Evolutionary conservation across 2,329 filamentous ascomycete species (phyloP).

Genomic region (Basipetospora sp.): DNA sequence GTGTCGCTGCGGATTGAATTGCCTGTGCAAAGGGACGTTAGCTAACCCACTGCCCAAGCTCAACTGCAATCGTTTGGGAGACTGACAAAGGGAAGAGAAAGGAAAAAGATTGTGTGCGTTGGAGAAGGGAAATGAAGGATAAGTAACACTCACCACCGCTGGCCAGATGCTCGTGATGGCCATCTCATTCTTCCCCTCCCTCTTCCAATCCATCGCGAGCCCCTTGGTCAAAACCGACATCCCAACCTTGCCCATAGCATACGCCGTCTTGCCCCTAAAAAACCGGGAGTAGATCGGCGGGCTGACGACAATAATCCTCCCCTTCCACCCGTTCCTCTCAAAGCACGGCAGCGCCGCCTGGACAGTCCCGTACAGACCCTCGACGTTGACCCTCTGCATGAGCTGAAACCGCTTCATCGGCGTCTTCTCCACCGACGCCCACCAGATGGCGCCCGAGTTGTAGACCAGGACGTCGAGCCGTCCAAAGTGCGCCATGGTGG

Average conservation of each 20-base stretch:
- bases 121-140: neutral
- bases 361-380: conserved; percentile 60
- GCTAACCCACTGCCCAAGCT: neutral
- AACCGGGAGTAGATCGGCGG: conserved; percentile 78
- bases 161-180: conserved; percentile 75
- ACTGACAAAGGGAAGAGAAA: neutral
- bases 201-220: conserved; percentile 63
- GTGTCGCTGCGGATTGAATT: conserved; percentile 64
- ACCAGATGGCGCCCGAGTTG: conserved; percentile 77
- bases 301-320: conserved; percentile 61
- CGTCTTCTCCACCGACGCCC: conserved; percentile 59
- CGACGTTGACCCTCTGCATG: conserved; percentile 61
- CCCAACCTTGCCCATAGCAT: conserved; percentile 63
- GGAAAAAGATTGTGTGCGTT: neutral
- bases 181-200: conserved; percentile 52
- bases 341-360: conserved; percentile 57
- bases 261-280: conserved; percentile 73
- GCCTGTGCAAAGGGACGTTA: conserved; percentile 20
- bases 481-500: conserved; percentile 44
- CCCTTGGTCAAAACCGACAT: conserved; percentile 76
- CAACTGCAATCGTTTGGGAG: neutral
- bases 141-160: conserved; percentile 41
- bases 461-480: conserved; percentile 64
- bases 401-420: conserved; percentile 62
- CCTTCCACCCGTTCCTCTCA: conserved; percentile 27